Base-by-base conservation (phyloP, 768 basidiomycete species). In the Auricularia sp. region DNA sequence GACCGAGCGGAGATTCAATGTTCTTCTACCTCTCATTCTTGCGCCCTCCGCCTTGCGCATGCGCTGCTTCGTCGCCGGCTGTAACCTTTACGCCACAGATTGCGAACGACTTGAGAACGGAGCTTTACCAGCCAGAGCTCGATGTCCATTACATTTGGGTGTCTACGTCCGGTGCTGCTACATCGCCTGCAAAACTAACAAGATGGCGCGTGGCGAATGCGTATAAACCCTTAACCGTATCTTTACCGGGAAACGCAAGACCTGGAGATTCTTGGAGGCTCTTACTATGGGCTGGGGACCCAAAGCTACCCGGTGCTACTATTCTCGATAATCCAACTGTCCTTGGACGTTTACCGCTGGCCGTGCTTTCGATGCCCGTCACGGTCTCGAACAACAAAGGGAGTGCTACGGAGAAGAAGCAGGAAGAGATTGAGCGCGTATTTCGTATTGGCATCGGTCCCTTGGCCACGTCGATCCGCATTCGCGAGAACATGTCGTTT, bases 11-110 rank as follows among this genome's bases (percentile, higher is more conserved):
- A 42, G 39, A 8, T 42, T 14, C 29, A 12, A 93, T 93, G 92
- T 93, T 88, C 76, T 90, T 81, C 79, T 96, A 95, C 75, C 72
- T 95, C 53, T 94, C 90, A 34, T 95, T 95, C 72, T 84, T 95
- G 16, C 87, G 91, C 56, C 91, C 93, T 11, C 94, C 92, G 3
- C 90, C 92, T 2, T 68, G 76, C 3, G 80, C 81, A 61, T 77
- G 79, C 0, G 71, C 78, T 6, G 75, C 79, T 1, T 72, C 76
- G 8, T 75, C 76, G 18, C 66, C 65, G 3, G 68, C 77, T 12
- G 74, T 94, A 61, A 73, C 77, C 14, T 82, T 95, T 61, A 91
- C 87, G 2, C 91, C 91, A 0, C 93, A 95, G 73, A 84, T 97
- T 66, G 85, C 87, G 36, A 96, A 97, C 72, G 94, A 96, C 69